These are phyloP conservation scores for Paraconiothyrium brasiliense DNA, from an alignment of 2,329 filamentous ascomycete species.

Conservation along the genomic window DNA sequence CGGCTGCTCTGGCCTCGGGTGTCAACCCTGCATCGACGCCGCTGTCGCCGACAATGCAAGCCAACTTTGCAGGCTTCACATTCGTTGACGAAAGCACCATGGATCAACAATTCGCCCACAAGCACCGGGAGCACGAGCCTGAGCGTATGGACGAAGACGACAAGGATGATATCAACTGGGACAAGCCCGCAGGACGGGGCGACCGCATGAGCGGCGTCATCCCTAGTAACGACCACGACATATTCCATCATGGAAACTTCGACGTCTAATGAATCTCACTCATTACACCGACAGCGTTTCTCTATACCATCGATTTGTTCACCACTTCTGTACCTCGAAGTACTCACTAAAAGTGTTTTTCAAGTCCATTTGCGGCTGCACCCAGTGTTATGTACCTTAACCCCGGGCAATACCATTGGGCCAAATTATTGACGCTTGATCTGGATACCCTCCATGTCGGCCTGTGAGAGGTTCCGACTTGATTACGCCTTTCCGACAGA, in stretches of 20 bases:
- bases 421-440: constrained; percentile 31
- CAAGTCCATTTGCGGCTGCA: constrained; percentile 28
- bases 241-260: constrained; percentile 57
- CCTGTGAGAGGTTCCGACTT: constrained; percentile 32
- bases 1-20: constrained; percentile 83
- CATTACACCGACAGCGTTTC: constrained; percentile 18
- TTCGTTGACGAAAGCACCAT: constrained; percentile 98
- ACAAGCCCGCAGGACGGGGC: constrained; percentile 51
- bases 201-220: constrained; percentile 64
- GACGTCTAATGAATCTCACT: constrained; percentile 40
- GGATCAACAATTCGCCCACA: constrained; percentile 75
- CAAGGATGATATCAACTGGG: constrained; percentile 54
- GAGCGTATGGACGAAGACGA: constrained; percentile 58
- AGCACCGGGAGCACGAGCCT: constrained; percentile 50
- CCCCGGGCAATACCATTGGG: constrained; percentile 29
- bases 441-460: constrained; percentile 43
- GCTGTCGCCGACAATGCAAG: constrained; percentile 92
- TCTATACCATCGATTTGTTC: constrained; percentile 17
- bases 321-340: constrained; percentile 24
- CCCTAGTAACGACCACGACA: constrained; percentile 55
- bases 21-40: constrained; percentile 87
- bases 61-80: constrained; percentile 97
- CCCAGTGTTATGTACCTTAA: constrained; percentile 29
- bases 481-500: constrained; percentile 27
- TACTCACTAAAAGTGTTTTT: constrained; percentile 41